Percentiles rank a stretch among this genome's conserved stretches.
phyloP scores from a whole-genome alignment of 2,329 filamentous ascomycete genomes.

The Paecilomyces sp. region DNA sequence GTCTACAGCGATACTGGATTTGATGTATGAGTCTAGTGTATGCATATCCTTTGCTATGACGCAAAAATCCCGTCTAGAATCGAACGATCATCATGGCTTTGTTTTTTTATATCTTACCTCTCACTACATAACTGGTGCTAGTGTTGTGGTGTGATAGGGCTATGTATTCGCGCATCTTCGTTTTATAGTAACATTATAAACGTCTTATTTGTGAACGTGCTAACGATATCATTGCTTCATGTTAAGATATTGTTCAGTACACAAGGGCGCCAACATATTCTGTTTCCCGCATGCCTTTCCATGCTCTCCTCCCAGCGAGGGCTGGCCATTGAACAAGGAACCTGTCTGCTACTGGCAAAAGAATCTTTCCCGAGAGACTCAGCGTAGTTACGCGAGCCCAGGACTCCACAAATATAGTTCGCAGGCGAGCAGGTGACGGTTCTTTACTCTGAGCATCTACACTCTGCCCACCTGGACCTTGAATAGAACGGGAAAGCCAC shows the following conservation, averaged over 20 bases:
- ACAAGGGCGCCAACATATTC: slow-evolving; percentile 34
- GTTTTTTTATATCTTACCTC: neutral
- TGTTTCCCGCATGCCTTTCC: slow-evolving; percentile 30
- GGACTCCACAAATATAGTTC: slow-evolving; percentile 81
- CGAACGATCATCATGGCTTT: neutral
- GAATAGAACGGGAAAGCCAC: slow-evolving; percentile 6
- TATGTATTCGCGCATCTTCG: neutral
- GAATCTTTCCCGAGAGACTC: slow-evolving; percentile 75
- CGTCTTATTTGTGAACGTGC: neutral
- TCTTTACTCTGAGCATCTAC: slow-evolving; percentile 1
- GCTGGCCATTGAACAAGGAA: slow-evolving; percentile 76
- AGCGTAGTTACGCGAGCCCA: slow-evolving; percentile 79
- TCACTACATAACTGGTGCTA: neutral
- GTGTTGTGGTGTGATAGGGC: neutral
- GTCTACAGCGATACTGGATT: neutral
- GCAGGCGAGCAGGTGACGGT: slow-evolving; percentile 48
- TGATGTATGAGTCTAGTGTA: neutral
- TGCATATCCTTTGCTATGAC: neutral
- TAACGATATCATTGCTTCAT: neutral
- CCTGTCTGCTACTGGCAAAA: slow-evolving; percentile 65
- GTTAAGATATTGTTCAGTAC: slow-evolving; percentile 12
- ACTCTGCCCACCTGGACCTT: neutral
- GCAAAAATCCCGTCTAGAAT: neutral
- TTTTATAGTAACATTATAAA: no score
- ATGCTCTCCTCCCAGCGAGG: slow-evolving; percentile 44